Percentiles rank a stretch among this genome's conserved stretches.
phyloP scores from a whole-genome alignment of 805 yeast genomes.

The Suhomyces tanzawaensis region DNA sequence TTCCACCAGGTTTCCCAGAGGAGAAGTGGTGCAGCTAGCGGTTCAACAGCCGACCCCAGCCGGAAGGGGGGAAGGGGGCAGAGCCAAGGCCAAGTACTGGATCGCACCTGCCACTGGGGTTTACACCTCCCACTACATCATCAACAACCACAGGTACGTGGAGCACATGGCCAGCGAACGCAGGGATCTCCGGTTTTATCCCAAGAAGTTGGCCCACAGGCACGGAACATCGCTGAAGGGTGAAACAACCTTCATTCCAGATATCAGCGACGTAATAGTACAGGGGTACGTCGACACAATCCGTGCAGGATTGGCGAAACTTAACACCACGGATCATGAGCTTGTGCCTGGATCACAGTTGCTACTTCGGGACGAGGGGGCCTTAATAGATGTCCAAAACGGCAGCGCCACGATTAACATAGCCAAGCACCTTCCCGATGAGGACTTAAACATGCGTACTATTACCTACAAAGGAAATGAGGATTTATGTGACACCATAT shows the following conservation, averaged over 20 bases:
- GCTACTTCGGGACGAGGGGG: slow-evolving; percentile 11
- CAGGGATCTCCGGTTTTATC: slow-evolving; percentile 22
- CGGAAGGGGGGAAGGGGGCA: slow-evolving; percentile 1
- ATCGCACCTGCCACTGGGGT: slow-evolving; percentile 9
- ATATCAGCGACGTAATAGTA: slow-evolving; percentile 10
- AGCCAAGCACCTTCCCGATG: slow-evolving; percentile 5
- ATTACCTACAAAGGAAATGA: slow-evolving; percentile 16
- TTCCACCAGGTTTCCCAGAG: slow-evolving; percentile 25
- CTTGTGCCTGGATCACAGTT: slow-evolving; percentile 5
- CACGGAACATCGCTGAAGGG: slow-evolving; percentile 6
- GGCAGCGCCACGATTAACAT: slow-evolving; percentile 16
- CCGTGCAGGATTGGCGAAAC: slow-evolving; percentile 5
- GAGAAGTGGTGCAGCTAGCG: slow-evolving; percentile 22
- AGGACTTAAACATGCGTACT: slow-evolving; percentile 11
- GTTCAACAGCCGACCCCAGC: slow-evolving; percentile 7
- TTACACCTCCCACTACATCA: slow-evolving; percentile 25
- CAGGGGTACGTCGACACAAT: slow-evolving; percentile 15
- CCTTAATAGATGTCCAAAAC: slow-evolving; percentile 9
- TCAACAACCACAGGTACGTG: slow-evolving; percentile 21
- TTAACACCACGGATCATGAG: not conserved
- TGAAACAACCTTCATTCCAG: slow-evolving; percentile 9
- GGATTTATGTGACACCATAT: slow-evolving; percentile 11
- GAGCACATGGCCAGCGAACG: slow-evolving; percentile 14
- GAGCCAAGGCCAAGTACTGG: slow-evolving; percentile 1
- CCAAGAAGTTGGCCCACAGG: slow-evolving; percentile 23